Evolutionary conservation across 805 yeast species (phyloP).

Genomic region (Wickerhamomyces bovis): DNA sequence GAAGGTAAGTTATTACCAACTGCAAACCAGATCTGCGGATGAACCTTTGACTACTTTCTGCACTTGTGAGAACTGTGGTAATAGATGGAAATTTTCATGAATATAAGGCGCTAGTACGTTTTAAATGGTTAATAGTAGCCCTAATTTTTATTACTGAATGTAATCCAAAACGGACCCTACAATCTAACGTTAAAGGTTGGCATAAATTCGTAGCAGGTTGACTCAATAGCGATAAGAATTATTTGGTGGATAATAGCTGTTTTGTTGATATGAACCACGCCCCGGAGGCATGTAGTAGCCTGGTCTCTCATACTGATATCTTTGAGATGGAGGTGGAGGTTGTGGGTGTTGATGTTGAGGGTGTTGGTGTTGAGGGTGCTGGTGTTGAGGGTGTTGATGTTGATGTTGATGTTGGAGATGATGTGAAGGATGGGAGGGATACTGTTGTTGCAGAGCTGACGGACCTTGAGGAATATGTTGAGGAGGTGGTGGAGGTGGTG

Average conservation of each 20-base stretch:
- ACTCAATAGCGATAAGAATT: neutral
- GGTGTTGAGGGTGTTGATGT: too few relatives aligned
- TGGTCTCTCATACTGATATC: neutral
- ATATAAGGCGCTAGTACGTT: neutral
- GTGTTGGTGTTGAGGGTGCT: too few relatives aligned
- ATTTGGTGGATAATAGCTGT: neutral
- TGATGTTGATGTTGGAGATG: neutral
- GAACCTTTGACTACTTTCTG: conserved; percentile 98
- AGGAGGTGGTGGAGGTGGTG: neutral
- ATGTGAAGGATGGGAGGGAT: neutral
- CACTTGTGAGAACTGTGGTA: conserved; percentile 96
- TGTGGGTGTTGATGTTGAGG: too few relatives aligned
- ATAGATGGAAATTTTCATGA: conserved; percentile 93
- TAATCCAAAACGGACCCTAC: neutral
- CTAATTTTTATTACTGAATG: too few relatives aligned
- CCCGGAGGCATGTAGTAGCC: neutral
- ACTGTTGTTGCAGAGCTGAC: neutral
- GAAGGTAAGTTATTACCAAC: conserved; percentile 93
- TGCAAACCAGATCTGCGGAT: conserved; percentile 98
- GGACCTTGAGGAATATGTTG: neutral
- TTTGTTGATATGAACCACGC: neutral
- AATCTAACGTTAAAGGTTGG: neutral
- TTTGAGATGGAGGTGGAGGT: neutral
- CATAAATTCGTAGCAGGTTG: neutral
- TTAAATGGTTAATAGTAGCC: too few relatives aligned